phyloP scores from a whole-genome alignment of 345 rosid species.

The Carallia pectinifolia region DNA sequence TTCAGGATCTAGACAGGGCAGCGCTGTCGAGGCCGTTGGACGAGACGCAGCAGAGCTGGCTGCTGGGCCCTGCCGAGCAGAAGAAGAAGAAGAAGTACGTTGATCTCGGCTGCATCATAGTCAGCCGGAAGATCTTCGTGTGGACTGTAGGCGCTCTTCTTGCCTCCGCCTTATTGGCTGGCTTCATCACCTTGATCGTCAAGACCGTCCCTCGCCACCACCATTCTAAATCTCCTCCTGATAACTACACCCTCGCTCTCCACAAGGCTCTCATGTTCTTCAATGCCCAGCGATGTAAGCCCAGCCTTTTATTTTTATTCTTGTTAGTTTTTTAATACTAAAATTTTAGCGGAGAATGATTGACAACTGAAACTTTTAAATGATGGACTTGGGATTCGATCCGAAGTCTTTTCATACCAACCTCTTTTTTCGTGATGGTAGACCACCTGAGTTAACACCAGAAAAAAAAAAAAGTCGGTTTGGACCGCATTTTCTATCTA shows the following conservation, averaged over 20 bases:
- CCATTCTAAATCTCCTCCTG: conserved; percentile 51
- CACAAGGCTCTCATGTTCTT: conserved; percentile 97
- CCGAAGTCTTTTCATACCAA: no score
- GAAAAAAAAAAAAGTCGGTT: no score
- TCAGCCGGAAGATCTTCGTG: conserved; percentile 89
- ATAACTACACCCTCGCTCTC: conserved; percentile 87
- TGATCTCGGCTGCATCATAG: conserved; percentile 92
- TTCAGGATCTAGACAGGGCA: conserved; percentile 78
- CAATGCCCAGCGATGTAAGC: conserved; percentile 87
- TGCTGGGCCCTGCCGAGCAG: conserved; percentile 85
- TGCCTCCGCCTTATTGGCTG: conserved; percentile 57
- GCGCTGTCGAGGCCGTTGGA: conserved; percentile 83
- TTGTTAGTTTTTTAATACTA: no score
- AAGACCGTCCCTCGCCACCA: conserved; percentile 83
- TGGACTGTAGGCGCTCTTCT: conserved; percentile 82
- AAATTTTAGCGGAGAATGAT: no score
- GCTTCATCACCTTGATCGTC: conserved; percentile 73
- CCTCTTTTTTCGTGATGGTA: no score
- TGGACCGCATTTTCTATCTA: no score
- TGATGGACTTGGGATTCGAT: no score
- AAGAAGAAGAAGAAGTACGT: conserved; percentile 94
- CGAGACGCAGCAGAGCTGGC: conserved; percentile 99
- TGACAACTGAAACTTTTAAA: no score
- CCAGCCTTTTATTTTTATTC: no score
- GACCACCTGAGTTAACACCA: no score